Evolutionary conservation across 371 early-diverging fungal genomes (phyloP).

Genomic region (Mucor lusitanicus): DNA sequence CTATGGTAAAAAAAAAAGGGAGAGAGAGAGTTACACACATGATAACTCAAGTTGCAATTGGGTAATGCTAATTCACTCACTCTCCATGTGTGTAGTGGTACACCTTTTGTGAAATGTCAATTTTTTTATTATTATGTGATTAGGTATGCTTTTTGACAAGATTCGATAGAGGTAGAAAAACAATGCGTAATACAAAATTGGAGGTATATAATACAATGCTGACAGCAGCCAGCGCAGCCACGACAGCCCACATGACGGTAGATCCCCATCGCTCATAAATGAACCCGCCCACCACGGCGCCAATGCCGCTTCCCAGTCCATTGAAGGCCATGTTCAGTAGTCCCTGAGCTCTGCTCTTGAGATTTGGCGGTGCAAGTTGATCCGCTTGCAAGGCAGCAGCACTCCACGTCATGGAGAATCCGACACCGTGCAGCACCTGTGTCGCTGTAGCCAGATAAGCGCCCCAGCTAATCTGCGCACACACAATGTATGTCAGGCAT

Average conservation of each 20-base stretch:
- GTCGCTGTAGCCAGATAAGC: slow-evolving; percentile 25
- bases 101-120: background rate
- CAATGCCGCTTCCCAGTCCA: slow-evolving; percentile 38
- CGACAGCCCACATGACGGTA: slow-evolving; percentile 27
- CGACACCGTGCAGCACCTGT: slow-evolving; percentile 35
- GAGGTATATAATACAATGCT: slow-evolving; percentile 23
- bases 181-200: background rate
- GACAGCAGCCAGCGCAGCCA: slow-evolving; percentile 8
- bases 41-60: background rate
- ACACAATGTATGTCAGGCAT: slow-evolving; percentile 27
- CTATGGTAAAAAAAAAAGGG: background rate
- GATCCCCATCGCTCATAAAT: slow-evolving; percentile 33
- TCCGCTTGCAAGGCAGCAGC: slow-evolving; percentile 41
- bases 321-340: slow-evolving; percentile 35
- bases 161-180: background rate
- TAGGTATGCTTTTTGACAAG: background rate
- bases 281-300: slow-evolving; percentile 27
- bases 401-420: slow-evolving; percentile 37
- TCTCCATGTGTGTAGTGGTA: background rate
- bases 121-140: background rate
- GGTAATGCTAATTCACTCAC: background rate
- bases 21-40: background rate
- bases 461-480: slow-evolving; percentile 13
- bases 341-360: slow-evolving; percentile 38
- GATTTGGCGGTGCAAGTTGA: slow-evolving; percentile 21